Percentiles rank a stretch among this genome's conserved stretches.
Conservation (phyloP, 495 filamentous ascomycete genomes). For the Penicillium silybi region DNA sequence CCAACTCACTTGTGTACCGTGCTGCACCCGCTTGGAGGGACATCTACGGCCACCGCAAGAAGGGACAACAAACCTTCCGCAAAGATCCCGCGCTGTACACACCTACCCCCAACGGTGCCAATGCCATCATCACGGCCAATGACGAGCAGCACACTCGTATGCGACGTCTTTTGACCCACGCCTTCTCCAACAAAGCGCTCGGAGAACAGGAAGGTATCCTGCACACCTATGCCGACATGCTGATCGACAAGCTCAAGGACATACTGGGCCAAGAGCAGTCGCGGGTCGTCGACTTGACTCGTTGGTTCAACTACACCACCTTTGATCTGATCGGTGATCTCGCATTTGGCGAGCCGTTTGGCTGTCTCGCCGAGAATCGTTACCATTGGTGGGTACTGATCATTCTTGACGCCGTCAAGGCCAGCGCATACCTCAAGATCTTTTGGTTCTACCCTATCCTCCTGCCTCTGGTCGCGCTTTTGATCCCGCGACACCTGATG, state of each 20-base stretch:
- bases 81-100: constrained; percentile 34
- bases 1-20: constrained; percentile 50
- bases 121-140: constrained; percentile 34
- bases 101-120: constrained; percentile 21
- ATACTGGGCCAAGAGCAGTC: constrained; percentile 23
- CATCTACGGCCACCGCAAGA: constrained; percentile 50
- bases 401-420: constrained; percentile 25
- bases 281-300: constrained; percentile 26
- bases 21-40: constrained; percentile 53
- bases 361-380: constrained; percentile 40
- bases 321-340: constrained; percentile 50
- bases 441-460: constrained; percentile 32
- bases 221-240: constrained; percentile 35
- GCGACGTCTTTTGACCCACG: constrained; percentile 43
- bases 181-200: constrained; percentile 48
- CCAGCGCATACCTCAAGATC: constrained; percentile 29
- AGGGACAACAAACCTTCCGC: constrained; percentile 26
- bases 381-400: constrained; percentile 47
- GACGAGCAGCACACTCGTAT: constrained; percentile 43
- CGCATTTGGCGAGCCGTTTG: constrained; percentile 43
- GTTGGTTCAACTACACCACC: constrained; percentile 41
- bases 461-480: constrained; percentile 20
- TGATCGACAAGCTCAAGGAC: constrained; percentile 22
- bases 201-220: constrained; percentile 46
- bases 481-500: constrained; percentile 20